Conservation (phyloP, 352 stramenopile genomes). For the Globisporangium cylindrosporum region DNA sequence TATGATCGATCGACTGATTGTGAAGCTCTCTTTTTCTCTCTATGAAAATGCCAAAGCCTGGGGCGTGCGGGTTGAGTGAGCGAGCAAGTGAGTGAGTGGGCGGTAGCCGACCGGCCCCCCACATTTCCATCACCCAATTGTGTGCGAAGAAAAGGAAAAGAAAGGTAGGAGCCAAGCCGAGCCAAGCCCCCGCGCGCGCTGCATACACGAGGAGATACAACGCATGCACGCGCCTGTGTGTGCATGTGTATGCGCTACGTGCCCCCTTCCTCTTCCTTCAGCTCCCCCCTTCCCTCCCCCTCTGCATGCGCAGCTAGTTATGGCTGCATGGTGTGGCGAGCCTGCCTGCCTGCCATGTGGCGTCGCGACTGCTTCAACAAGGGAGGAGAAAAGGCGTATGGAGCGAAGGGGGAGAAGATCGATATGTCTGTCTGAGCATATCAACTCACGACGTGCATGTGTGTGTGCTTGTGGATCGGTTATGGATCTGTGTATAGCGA, state of each 20-base stretch:
- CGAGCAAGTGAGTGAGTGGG: not conserved
- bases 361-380: conserved; percentile 6
- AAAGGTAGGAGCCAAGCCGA: conserved; percentile 1
- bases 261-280: not conserved
- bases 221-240: not conserved
- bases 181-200: too few species aligned
- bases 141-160: conserved; percentile 14
- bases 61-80: not conserved
- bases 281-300: too few species aligned
- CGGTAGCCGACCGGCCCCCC: not conserved
- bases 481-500: not conserved
- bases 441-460: not conserved
- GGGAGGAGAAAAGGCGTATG: not conserved
- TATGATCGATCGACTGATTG: conserved; percentile 4
- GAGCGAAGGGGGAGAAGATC: not conserved
- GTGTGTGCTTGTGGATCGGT: not conserved
- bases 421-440: not conserved
- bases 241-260: not conserved
- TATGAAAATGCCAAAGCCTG: not conserved
- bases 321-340: not conserved
- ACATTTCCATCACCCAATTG: conserved; percentile 10
- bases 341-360: conserved; percentile 2
- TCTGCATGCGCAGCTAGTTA: not conserved
- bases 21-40: not conserved
- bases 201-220: not conserved